Evolutionary conservation across 2,329 filamentous ascomycete species (phyloP), one percentile per base, ranked within the genome.

Genomic region (Colletotrichum spaethianum): DNA sequence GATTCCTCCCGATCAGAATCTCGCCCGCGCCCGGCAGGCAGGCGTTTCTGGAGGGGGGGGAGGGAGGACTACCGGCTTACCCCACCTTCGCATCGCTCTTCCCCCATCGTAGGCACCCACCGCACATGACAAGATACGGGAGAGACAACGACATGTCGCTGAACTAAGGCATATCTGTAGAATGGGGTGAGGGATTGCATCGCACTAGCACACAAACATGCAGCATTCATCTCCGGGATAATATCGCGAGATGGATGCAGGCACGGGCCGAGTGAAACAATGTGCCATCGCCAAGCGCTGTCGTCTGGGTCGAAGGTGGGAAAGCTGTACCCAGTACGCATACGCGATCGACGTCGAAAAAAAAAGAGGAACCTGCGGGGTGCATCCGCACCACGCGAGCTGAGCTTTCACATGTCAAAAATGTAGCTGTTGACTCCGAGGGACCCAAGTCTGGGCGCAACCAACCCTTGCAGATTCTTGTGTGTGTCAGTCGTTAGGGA

Each of bases 311-410:
- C 59, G 9, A 44, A 55, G 48, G 57, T 52, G 42, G 61, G 57
- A 38, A 26, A 31, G 33, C 52, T 59, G n/a, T 42, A 14, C 31
- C 28, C 31, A 36, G 20, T 55, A n/a, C 52, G 42, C 69, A 42
- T 60, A 70, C 53, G 60, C 64, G 70, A 70, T 70, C 66, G 70
- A 64, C 70, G 36, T 48, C 28, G n/a, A 62, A 69, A 63, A 63
- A 68, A 69, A 72, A 72, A 70, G 66, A 72, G 70, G 70, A 72
- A 72, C 66, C 60, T 72, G 70, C 66, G 70, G 70, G 70, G 65
- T 72, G 66, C 66, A 56, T 69, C 59, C 53, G 60, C 60, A 64
- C 70, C 70, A 72, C 66, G 70, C 66, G 55, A 67, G 44, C 56
- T 62, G 42, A 53, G 44, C 69, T 72, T 72, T 72, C 70, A 72